phyloP scores from a whole-genome alignment of 345 rosid genomes.

The Ailanthus altissimus region DNA sequence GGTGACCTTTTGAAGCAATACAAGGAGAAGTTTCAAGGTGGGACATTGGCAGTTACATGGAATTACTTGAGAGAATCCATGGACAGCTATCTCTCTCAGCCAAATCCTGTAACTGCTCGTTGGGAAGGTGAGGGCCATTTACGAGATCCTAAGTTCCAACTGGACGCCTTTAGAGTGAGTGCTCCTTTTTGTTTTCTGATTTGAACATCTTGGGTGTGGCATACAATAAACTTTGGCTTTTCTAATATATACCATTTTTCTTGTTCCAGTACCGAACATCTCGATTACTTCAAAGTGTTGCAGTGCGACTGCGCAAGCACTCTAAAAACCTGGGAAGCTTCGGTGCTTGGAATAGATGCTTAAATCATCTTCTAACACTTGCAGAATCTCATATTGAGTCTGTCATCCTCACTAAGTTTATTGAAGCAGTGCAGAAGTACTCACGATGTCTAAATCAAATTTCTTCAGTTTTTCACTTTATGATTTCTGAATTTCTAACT shows the following conservation, averaged over 20 bases:
- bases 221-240: background rate
- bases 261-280: slow-evolving; percentile 88
- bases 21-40: slow-evolving; percentile 91
- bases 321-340: slow-evolving; percentile 76
- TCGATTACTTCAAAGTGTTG: slow-evolving; percentile 86
- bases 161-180: slow-evolving; percentile 97
- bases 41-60: slow-evolving; percentile 91
- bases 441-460: slow-evolving; percentile 10
- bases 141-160: slow-evolving; percentile 88
- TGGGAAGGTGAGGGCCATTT: slow-evolving; percentile 96
- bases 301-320: slow-evolving; percentile 79
- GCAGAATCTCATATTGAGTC: slow-evolving; percentile 98
- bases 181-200: slow-evolving; percentile 8
- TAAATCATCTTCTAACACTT: slow-evolving; percentile 94
- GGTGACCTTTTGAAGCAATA: slow-evolving; percentile 87
- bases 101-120: slow-evolving; percentile 91
- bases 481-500: slow-evolving; percentile 18
- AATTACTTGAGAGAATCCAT: slow-evolving; percentile 93
- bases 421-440: slow-evolving; percentile 87
- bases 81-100: slow-evolving; percentile 86
- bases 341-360: slow-evolving; percentile 99
- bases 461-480: background rate
- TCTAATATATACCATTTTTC: slow-evolving; percentile 6
- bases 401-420: slow-evolving; percentile 83
- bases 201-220: background rate